These are phyloP conservation scores for Eucalyptus decipiens DNA, from an alignment of 345 rosid species.

Conservation along the genomic window DNA sequence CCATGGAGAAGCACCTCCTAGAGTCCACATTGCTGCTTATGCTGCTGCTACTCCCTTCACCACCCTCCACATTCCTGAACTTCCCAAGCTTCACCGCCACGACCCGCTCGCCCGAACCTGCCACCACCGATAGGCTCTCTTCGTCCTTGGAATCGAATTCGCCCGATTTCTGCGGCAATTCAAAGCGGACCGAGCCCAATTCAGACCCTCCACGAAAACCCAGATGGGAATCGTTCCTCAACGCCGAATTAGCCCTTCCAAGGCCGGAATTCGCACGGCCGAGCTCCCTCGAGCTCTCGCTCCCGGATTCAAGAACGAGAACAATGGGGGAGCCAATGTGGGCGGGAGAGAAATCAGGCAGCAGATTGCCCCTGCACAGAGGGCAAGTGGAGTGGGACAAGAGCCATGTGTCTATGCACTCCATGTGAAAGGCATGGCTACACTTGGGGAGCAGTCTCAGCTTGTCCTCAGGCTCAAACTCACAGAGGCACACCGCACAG, in stretches of 20 bases:
- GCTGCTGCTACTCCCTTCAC: conserved; percentile 23
- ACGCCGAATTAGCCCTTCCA: conserved; percentile 5
- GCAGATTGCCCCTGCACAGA: conserved; percentile 63
- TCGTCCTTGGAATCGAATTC: conserved; percentile 5
- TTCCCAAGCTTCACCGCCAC: conserved; percentile 88
- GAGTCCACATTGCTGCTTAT: conserved; percentile 35
- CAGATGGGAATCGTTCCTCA: conserved; percentile 26
- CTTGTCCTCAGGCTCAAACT: conserved; percentile 81
- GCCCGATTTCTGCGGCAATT: conserved; percentile 9
- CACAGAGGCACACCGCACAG: conserved; percentile 96
- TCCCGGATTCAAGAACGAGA: conserved; percentile 80
- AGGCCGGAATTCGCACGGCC: conserved; percentile 22
- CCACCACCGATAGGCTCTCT: not conserved
- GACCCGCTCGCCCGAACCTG: conserved; percentile 40
- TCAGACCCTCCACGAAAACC: conserved; percentile 16
- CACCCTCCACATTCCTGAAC: conserved; percentile 57
- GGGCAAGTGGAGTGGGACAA: conserved; percentile 99
- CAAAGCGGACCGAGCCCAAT: conserved; percentile 29
- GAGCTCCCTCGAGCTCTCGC: conserved; percentile 77
- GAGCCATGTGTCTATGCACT: conserved; percentile 97
- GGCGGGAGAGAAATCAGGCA: conserved; percentile 58
- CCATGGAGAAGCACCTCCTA: conserved; percentile 94
- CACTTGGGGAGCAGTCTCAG: conserved; percentile 92
- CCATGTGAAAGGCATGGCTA: conserved; percentile 99
- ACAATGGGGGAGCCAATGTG: conserved; percentile 41